Base-by-base conservation (phyloP, 768 basidiomycete genomes). In the Kwoniella sp. region DNA sequence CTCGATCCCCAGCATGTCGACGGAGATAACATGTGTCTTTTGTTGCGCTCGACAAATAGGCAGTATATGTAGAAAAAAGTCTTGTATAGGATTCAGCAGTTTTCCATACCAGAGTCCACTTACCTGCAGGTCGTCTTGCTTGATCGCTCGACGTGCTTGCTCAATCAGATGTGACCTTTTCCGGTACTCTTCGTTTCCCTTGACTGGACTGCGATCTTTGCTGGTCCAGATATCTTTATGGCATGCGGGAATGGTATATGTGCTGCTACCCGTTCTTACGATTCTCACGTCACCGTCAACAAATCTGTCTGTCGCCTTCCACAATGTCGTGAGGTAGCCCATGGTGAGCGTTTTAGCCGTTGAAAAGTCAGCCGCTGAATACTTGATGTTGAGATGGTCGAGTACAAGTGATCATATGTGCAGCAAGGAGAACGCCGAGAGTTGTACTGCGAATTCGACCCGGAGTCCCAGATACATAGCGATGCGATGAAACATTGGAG, bases 71-170 rank as follows among this genome's bases (percentile, higher is more conserved):
- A 26, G 58, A 48, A 58, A 28, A 58, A 58, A 8, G 58, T n/a
- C 58, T 58, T 22, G 13, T 5, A 26, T 25, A 28, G 2, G 22
- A 22, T 13, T 56, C 55, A 37, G 29, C 29, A 23, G 30, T 30
- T 22, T 31, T 55, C 17, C 23, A 28, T 8, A 23, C 7, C 23
- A 26, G 31, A 8, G 31, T 60, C 28, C 17, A 23, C 62, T 25
- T 31, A 64, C 62, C 31, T 51, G 62, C 11, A 56, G 15, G 22
- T 57, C 55, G 55, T 55, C 55, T 25, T 64, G 37, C 25, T 57
- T n/a, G 1, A 57, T 30, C 9, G 62, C 62, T 37, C 45, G 26
- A 4, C 25, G 26, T 28, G 55, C 55, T 13, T 47, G 41, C 17
- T 57, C 53, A 7, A 52, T 34, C 34, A 54, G 54, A 48, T 63